Evolutionary conservation across 306 rosid species (phyloP).

Genomic region (Dalbergia oliveri): DNA sequence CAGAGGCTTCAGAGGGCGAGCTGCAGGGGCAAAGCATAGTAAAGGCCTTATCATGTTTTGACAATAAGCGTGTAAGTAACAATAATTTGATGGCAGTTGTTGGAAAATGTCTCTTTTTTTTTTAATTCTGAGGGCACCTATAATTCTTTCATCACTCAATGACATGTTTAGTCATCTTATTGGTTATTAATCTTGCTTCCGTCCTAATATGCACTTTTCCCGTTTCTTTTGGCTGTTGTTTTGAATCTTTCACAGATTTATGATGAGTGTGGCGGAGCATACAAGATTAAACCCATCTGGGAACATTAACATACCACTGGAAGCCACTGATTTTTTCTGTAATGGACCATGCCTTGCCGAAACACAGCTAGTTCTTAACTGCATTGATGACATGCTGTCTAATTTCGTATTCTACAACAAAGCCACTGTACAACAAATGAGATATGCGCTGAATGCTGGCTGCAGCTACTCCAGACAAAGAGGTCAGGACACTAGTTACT

Average conservation of each 20-base stretch:
- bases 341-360: slow-evolving; percentile 75
- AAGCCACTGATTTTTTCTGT: slow-evolving; percentile 65
- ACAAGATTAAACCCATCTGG: slow-evolving; percentile 78
- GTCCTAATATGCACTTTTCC: background rate
- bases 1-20: slow-evolving; percentile 60
- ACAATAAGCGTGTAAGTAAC: slow-evolving; percentile 62
- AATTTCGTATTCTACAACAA: slow-evolving; percentile 69
- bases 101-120: no score
- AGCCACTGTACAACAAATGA: slow-evolving; percentile 61
- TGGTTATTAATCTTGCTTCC: background rate
- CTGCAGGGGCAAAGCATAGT: slow-evolving; percentile 47
- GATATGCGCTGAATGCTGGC: slow-evolving; percentile 64
- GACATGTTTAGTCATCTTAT: slow-evolving; percentile 2
- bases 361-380: slow-evolving; percentile 70
- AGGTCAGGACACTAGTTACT: slow-evolving; percentile 51
- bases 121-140: no score
- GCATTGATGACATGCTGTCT: slow-evolving; percentile 62
- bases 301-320: slow-evolving; percentile 63
- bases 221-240: slow-evolving; percentile 1
- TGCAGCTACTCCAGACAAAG: slow-evolving; percentile 63
- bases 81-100: background rate
- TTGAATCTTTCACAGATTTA: slow-evolving; percentile 56
- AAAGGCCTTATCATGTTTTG: slow-evolving; percentile 66
- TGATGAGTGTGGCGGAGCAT: slow-evolving; percentile 61
- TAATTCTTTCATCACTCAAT: no score